phyloP scores from a whole-genome alignment of 2,329 filamentous ascomycete genomes.

The Calonectria pseudoturangicola region DNA sequence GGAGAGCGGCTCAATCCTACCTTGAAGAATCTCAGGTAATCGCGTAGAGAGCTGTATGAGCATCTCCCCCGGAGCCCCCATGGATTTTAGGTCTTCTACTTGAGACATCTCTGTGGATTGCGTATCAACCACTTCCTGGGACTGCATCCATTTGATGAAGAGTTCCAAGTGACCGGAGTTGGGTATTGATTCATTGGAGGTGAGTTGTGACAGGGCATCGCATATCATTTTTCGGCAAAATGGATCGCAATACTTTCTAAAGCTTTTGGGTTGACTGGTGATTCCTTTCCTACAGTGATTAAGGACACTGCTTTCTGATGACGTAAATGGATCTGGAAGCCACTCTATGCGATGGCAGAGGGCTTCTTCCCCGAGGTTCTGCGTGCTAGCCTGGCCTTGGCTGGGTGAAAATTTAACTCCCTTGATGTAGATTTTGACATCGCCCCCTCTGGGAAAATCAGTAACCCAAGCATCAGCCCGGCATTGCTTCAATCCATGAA shows the following conservation, averaged over 20 bases:
- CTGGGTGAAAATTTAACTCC: not conserved
- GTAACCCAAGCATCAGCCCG: not conserved
- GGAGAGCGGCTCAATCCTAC: not conserved
- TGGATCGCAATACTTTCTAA: not conserved
- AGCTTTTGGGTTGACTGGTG: too few species aligned
- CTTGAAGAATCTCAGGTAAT: not conserved
- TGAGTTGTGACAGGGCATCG: not conserved
- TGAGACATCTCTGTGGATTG: not conserved
- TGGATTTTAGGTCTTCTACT: not conserved
- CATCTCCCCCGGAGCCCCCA: not conserved
- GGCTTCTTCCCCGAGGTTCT: not conserved
- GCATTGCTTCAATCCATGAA: not conserved
- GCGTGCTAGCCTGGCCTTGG: not conserved
- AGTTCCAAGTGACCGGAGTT: not conserved
- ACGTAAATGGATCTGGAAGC: not conserved
- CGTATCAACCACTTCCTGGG: not conserved
- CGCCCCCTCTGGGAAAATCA: not conserved
- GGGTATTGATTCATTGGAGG: not conserved
- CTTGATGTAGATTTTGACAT: not conserved
- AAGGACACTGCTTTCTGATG: not conserved
- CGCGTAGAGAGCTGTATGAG: not conserved
- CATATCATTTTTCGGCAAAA: not conserved
- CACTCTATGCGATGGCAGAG: conserved; percentile 12
- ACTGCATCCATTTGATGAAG: not conserved
- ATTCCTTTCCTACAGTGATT: not conserved